Conservation (phyloP, 345 rosid species). For the Camelina hispida region DNA sequence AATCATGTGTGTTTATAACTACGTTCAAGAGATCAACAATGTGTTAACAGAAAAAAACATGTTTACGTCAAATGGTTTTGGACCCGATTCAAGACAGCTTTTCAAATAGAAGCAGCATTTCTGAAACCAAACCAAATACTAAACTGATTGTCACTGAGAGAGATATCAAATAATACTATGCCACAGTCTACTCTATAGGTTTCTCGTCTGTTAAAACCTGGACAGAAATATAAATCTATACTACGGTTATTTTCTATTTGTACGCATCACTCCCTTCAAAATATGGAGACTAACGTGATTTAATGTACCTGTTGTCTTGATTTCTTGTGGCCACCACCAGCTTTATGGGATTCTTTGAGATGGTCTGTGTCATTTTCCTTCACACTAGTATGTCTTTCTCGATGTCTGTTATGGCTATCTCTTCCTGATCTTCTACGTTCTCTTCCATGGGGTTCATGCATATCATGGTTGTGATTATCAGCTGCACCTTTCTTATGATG, state of each 20-base stretch:
- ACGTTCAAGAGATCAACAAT: background rate
- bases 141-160: slow-evolving; percentile 3
- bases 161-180: slow-evolving; percentile 14
- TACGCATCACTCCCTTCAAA: background rate
- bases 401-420: slow-evolving; percentile 62
- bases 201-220: slow-evolving; percentile 7
- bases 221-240: slow-evolving; percentile 1
- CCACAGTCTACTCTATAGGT: background rate
- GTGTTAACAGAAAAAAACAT: slow-evolving; percentile 3
- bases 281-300: slow-evolving; percentile 13
- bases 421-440: slow-evolving; percentile 66
- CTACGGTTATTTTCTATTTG: background rate
- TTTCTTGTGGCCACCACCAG: slow-evolving; percentile 61
- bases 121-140: slow-evolving; percentile 11
- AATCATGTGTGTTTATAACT: slow-evolving; percentile 4
- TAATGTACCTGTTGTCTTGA: slow-evolving; percentile 60
- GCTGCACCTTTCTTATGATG: slow-evolving; percentile 55
- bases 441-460: slow-evolving; percentile 48
- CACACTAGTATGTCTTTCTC: slow-evolving; percentile 61
- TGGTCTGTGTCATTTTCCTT: slow-evolving; percentile 63
- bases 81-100: slow-evolving; percentile 6
- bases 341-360: slow-evolving; percentile 58
- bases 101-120: slow-evolving; percentile 11
- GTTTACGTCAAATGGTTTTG: background rate
- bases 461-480: slow-evolving; percentile 52